Evolutionary conservation across 306 rosid species (phyloP), one percentile per base, ranked within the genome.

Genomic region (Astragalus membranaceus): DNA sequence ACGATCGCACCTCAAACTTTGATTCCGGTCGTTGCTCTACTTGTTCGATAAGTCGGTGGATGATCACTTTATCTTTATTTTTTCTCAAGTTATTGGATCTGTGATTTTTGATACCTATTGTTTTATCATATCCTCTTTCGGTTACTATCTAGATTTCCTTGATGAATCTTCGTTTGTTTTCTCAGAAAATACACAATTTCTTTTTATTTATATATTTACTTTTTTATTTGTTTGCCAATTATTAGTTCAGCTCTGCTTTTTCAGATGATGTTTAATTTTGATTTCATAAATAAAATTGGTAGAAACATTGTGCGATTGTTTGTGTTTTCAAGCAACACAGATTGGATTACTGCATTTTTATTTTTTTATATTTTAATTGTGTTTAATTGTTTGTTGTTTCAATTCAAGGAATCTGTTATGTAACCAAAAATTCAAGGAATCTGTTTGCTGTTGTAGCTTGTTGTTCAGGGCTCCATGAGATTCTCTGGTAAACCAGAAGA

Each of bases 1-100:
- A 57, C 71, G 82, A 82, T 82, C 85, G 85, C 52, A 35, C 26
- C 52, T 43, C 58, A 10, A 23, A 43, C 57, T 65, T 8, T 13
- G 75, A 9, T 73, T 42, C 43, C 73, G 82, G 79, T 83, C 81
- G 56, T 57, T 64, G 9, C 33, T 66, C 57, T 70, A 59, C 68
- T 72, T 74, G 54, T 59, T 59, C 67, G 71, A 84, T 83, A 79
- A 83, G 84, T 79, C 80, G 87, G 80, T 69, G 77, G 77, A 83
- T 67, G 59, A 65, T 55, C 80, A 6, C 49, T 57, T 15, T 44
- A 50, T 16, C 50, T 56, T 66, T 7, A 10, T 47, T 47, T 37
- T 54, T 36, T 66, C 49, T 75, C 15, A 20, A 10, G 5, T 54
- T 47, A 23, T 49, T 68, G 82, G 87, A 83, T 79, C 87, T 83